Base-by-base conservation (phyloP, 2,329 filamentous ascomycete genomes). In the Corynespora cassiicola region DNA sequence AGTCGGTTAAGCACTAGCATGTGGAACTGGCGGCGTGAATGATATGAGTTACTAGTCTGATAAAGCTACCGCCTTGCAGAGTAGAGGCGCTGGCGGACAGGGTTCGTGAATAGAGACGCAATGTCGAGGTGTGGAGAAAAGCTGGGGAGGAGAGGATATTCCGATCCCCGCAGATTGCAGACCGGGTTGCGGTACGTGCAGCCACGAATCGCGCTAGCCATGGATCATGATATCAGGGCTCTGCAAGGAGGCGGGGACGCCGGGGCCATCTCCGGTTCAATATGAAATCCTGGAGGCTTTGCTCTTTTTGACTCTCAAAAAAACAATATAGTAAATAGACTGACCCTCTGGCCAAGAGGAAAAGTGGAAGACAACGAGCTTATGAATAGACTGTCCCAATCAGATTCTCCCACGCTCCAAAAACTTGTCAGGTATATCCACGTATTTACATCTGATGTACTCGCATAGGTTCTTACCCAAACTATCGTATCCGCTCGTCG, bases 401-500 rank as follows among this genome's bases (percentile, higher is more conserved):
- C 31, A 52, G 7, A 52, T 26, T 15, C 43, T 39, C 14, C 52
- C 47, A 20, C 52, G 29, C 29, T 52, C 47, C 36, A 58, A 31
- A 23, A 58, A 58, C 41, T 31, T 49, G 18, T 52, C 47, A 16
- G 52, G 54, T 15, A 58, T 41, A 35, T 58, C 47, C 2, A 56
- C 54, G 19, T 46, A 38, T 17, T 36, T 46, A 15, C 28, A 42
- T 15, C 54, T 29, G 16, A 58, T 43, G 29, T 50, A 58, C 31
- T 58, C 54, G n/a, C 45, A 49, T 11, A 52, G 31, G 27, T 50
- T 52, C 38, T 58, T 58, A 6, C 54, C 52, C 28, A 58, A 39
- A 24, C 41, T 45, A 19, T 58, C 54, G 22, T 48, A 53, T 12
- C 39, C 44, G 27, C 40, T 47, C 7, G 42, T 56, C 12, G 43